Evolutionary conservation across 352 stramenopile species (phyloP), one percentile per base, ranked within the genome.

Genomic region (Pythium inflatum): DNA sequence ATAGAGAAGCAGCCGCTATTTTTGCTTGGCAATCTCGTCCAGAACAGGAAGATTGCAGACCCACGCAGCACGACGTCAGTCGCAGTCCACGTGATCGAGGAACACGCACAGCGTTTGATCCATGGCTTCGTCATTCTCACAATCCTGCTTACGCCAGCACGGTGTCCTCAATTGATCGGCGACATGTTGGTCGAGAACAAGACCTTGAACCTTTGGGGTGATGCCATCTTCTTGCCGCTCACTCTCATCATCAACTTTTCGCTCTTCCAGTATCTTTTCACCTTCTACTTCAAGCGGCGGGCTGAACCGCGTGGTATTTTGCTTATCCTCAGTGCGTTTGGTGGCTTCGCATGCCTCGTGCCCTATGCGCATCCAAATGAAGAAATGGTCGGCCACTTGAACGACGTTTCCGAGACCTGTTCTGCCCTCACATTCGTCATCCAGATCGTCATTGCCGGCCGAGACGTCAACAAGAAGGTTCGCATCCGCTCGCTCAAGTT

Each of bases 381-480:
- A 8, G 11, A 16, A 12, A 49, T 75, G 12, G 30, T 67, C 27
- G 46, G 24, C 46, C 54, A 71, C 40, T 30, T 75, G 4, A 71
- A 75, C 56, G 59, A 69, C 38, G 38, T 70, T 11, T 73, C 66
- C 33, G 66, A 73, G 58, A 24, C 40, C 7, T 73, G 57, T 33
- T 64, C 57, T 1, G 54, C 40, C 22, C 27, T 74, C 13, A 70
- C 67, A 34, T 74, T 74, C 24, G 53, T 74, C 33, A 57, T 60
- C 5, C 76, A 83, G 57, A 70, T 80, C 51, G 63, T 65, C 2
- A 77, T 83, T 43, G 78, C 77, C 61, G 71, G 69, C 27, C 59
- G 62, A 13, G 76, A 82, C 48, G 58, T 76, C 5, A 62, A 62
- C 25, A 31, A 28, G 1, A 76, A 77, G 36, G 60, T 78, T 34